These are phyloP conservation scores for Ettlia oleoabundans DNA, from an alignment of 139 green algal species.

Conservation along the genomic window DNA sequence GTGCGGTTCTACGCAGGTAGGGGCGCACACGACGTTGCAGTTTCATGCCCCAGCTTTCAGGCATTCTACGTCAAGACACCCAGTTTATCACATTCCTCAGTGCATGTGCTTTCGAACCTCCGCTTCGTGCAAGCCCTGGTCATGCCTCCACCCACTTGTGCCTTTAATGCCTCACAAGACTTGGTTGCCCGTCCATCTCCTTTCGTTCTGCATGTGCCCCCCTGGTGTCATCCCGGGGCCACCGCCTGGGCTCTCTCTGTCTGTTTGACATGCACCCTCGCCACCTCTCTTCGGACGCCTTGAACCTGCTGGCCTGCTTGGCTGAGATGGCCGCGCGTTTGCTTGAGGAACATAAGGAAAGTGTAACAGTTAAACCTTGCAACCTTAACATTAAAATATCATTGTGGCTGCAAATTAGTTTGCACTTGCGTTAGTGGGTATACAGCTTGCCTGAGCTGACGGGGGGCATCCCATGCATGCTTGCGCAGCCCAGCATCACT, in stretches of 20 bases:
- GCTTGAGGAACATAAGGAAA: conserved; percentile 15
- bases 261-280: conserved; percentile 19
- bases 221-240: conserved; percentile 18
- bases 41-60: neutral
- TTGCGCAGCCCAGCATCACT: no score
- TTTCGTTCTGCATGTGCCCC: neutral
- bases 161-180: neutral
- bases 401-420: neutral
- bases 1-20: conserved; percentile 24
- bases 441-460: no score
- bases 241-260: conserved; percentile 20
- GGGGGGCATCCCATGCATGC: no score
- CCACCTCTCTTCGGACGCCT: conserved; percentile 3
- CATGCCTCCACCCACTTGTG: neutral
- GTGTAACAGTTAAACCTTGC: no score
- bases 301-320: conserved; percentile 25
- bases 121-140: no score
- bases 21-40: no score
- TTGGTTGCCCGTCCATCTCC: neutral
- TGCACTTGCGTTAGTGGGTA: no score
- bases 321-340: conserved; percentile 13
- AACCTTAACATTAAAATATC: neutral
- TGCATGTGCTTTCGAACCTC: no score
- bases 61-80: neutral
- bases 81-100: neutral